Conservation (phyloP, 192 early-diverging fungal genomes). For the Fimicolochytrium jonesii region DNA sequence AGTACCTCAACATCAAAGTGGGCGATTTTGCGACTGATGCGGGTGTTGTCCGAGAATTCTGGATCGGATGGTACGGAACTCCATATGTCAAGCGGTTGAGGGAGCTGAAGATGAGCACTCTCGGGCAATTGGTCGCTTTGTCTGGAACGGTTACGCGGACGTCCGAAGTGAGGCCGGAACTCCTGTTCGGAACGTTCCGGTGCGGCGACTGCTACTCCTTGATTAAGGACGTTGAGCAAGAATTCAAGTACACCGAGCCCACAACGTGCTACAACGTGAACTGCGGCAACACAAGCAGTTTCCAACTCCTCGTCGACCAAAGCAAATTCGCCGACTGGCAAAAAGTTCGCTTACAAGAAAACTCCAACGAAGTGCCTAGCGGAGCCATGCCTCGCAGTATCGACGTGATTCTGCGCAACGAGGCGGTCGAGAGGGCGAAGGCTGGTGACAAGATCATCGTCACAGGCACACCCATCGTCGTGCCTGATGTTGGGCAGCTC, state of each 20-base stretch:
- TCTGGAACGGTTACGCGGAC: conserved; percentile 95
- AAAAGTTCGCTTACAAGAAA: conserved; percentile 93
- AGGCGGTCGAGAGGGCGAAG: conserved; percentile 90
- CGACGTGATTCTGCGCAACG: conserved; percentile 92
- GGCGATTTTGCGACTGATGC: conserved; percentile 30
- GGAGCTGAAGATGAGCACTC: conserved; percentile 73
- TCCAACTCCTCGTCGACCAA: conserved; percentile 76
- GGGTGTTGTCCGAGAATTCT: conserved; percentile 65
- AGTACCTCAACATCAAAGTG: conserved; percentile 46
- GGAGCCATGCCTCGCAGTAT: conserved; percentile 95
- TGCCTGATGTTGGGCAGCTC: conserved; percentile 87
- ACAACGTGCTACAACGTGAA: conserved; percentile 74
- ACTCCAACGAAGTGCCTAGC: conserved; percentile 90
- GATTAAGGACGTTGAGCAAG: conserved; percentile 86
- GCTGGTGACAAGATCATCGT: conserved; percentile 90
- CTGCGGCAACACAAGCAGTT: conserved; percentile 77
- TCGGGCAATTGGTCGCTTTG: conserved; percentile 78
- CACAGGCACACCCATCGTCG: conserved; percentile 84
- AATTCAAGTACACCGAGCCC: conserved; percentile 96
- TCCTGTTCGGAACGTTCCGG: conserved; percentile 83
- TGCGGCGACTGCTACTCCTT: conserved; percentile 78
- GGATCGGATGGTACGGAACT: conserved; percentile 55
- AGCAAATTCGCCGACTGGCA: conserved; percentile 97
- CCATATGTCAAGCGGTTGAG: conserved; percentile 54
- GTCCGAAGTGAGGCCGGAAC: conserved; percentile 94